phyloP scores from a whole-genome alignment of 163 green algal genomes.

The Chlorella variabilis region DNA sequence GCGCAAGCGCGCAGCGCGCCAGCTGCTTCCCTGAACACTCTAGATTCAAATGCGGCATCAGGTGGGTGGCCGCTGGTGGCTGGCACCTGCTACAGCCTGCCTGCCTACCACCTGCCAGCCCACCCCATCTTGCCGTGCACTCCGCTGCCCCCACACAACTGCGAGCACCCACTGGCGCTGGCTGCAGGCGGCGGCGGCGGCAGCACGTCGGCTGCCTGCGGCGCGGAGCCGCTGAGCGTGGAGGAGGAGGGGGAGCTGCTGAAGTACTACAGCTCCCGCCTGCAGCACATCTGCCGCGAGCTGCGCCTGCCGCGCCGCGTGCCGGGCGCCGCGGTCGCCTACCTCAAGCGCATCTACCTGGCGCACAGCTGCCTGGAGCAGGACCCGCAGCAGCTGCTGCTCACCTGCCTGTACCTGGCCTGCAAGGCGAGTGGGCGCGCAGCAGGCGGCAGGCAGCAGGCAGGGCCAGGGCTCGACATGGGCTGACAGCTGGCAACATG shows the following conservation, averaged over 20 bases:
- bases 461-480: not conserved
- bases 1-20: not conserved
- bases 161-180: not conserved
- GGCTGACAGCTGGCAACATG: too few relatives aligned
- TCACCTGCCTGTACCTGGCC: slow-evolving; percentile 85
- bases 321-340: slow-evolving; percentile 66
- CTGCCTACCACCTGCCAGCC: not conserved
- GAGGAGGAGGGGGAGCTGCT: slow-evolving; percentile 66
- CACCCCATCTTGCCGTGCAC: not conserved
- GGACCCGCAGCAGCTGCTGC: slow-evolving; percentile 75
- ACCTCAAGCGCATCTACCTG: slow-evolving; percentile 84
- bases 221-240: slow-evolving; percentile 38
- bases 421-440: slow-evolving; percentile 65
- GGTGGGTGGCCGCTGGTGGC: not conserved
- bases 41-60: slow-evolving; percentile 1
- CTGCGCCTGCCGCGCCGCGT: slow-evolving; percentile 52
- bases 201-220: not conserved
- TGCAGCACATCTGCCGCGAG: slow-evolving; percentile 59
- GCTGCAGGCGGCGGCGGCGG: not conserved
- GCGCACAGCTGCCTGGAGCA: slow-evolving; percentile 66
- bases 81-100: too few relatives aligned
- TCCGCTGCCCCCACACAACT: not conserved
- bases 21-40: not conserved
- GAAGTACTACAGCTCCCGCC: slow-evolving; percentile 59
- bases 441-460: too few relatives aligned